phyloP scores from a whole-genome alignment of 108 stramenopile species.

The Stephanodiscus triporus region DNA sequence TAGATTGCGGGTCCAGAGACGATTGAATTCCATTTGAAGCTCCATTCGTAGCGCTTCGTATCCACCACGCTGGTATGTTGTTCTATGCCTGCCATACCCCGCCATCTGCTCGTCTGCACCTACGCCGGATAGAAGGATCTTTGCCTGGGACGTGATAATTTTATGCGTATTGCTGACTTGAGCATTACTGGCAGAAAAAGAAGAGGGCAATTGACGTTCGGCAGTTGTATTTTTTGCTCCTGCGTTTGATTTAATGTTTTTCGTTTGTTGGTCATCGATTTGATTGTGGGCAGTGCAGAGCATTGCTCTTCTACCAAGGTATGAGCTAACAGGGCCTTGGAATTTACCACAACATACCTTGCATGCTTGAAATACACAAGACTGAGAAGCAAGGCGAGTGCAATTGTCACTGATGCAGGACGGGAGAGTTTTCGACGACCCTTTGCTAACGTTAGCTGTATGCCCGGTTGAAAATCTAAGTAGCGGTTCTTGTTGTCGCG shows the following conservation, averaged over 20 bases:
- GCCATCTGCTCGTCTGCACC: conserved; percentile 98
- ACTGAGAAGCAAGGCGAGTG: conserved; percentile 19
- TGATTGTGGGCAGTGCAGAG: conserved; percentile 22
- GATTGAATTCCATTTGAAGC: conserved; percentile 78
- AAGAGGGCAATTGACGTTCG: not conserved
- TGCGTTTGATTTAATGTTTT: conserved; percentile 7
- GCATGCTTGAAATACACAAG: conserved; percentile 43
- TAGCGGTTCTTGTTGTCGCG: conserved; percentile 30
- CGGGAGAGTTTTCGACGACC: conserved; percentile 3
- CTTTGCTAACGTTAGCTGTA: not conserved
- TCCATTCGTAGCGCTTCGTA: conserved; percentile 70
- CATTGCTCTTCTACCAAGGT: conserved; percentile 48
- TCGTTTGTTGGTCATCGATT: conserved; percentile 3
- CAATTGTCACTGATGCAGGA: conserved; percentile 36
- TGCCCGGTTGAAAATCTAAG: conserved; percentile 35
- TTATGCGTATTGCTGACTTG: not conserved
- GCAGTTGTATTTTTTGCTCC: not conserved
- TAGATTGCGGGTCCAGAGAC: conserved; percentile 96
- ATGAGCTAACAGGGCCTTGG: conserved; percentile 41
- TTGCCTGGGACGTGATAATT: conserved; percentile 31
- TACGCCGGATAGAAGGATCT: conserved; percentile 85
- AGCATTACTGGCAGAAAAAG: not conserved
- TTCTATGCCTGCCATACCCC: conserved; percentile 96
- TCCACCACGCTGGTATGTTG: conserved; percentile 78
- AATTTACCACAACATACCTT: conserved; percentile 51